Percentiles rank a stretch among this genome's conserved stretches.
These are phyloP conservation scores for Teunomyces lycoperdinae DNA, from an alignment of 805 yeast genomes.

Conservation along the genomic window DNA sequence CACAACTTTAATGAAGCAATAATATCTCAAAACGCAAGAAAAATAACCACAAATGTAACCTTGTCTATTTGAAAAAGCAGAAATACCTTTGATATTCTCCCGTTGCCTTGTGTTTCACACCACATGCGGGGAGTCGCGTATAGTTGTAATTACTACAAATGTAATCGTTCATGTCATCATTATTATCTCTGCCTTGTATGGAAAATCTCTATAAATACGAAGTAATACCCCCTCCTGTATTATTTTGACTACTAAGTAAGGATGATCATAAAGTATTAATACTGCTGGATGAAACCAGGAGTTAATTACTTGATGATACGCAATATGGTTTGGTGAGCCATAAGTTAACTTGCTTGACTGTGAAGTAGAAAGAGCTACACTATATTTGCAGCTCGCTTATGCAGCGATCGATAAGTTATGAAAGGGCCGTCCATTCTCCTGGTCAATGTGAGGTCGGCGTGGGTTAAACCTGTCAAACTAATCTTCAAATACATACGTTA, in stretches of 20 bases:
- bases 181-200: background rate
- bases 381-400: too few relatives aligned
- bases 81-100: background rate
- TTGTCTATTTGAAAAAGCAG: background rate
- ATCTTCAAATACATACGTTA: background rate
- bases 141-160: background rate
- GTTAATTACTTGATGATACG: background rate
- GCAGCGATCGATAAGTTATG: too few relatives aligned
- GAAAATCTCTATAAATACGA: background rate
- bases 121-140: background rate
- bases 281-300: background rate
- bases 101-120: background rate
- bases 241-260: background rate
- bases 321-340: background rate
- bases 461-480: too few relatives aligned
- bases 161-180: background rate
- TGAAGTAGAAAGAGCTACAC: too few relatives aligned
- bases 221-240: background rate
- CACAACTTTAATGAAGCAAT: background rate
- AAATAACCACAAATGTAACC: background rate
- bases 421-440: too few relatives aligned
- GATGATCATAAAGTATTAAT: background rate
- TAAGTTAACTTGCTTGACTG: background rate
- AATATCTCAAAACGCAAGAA: background rate
- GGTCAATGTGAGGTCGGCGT: too few relatives aligned